These are phyloP conservation scores for Pseudogymnoascus verrucosus DNA, from an alignment of 2,329 filamentous ascomycete genomes.

Conservation along the genomic window DNA sequence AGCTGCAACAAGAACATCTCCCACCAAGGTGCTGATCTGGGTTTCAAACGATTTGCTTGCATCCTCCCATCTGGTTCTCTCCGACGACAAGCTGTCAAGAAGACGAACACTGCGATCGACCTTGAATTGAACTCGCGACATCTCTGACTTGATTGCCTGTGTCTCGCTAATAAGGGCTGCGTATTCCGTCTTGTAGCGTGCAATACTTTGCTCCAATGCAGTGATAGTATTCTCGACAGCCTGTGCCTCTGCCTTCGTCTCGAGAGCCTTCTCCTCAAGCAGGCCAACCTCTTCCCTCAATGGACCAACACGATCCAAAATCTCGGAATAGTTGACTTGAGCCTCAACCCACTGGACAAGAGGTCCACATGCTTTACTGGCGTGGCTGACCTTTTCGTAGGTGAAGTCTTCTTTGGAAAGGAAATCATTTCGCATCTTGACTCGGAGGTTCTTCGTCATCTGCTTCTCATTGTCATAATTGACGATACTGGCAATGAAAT, in stretches of 20 bases:
- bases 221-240: slow-evolving; percentile 83
- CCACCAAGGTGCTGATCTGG: slow-evolving; percentile 92
- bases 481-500: slow-evolving; percentile 97
- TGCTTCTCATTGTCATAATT: slow-evolving; percentile 92
- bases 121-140: slow-evolving; percentile 95
- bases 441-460: slow-evolving; percentile 76
- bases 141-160: slow-evolving; percentile 93
- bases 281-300: slow-evolving; percentile 81
- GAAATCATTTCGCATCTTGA: slow-evolving; percentile 89
- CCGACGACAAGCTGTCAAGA: slow-evolving; percentile 89
- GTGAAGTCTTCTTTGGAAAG: slow-evolving; percentile 92
- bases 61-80: slow-evolving; percentile 89
- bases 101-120: slow-evolving; percentile 92
- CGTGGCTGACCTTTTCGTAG: slow-evolving; percentile 90
- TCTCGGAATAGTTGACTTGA: slow-evolving; percentile 96
- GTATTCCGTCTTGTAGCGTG: slow-evolving; percentile 92
- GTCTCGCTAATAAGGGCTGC: slow-evolving; percentile 93
- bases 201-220: slow-evolving; percentile 81
- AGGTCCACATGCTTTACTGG: slow-evolving; percentile 93
- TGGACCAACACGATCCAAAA: slow-evolving; percentile 87
- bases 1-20: slow-evolving; percentile 91
- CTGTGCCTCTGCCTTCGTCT: slow-evolving; percentile 89
- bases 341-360: slow-evolving; percentile 95
- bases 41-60: slow-evolving; percentile 97
- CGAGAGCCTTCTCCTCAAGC: slow-evolving; percentile 78